phyloP scores from a whole-genome alignment of 768 basidiomycete genomes.

The Cystobasidium ongulense region DNA sequence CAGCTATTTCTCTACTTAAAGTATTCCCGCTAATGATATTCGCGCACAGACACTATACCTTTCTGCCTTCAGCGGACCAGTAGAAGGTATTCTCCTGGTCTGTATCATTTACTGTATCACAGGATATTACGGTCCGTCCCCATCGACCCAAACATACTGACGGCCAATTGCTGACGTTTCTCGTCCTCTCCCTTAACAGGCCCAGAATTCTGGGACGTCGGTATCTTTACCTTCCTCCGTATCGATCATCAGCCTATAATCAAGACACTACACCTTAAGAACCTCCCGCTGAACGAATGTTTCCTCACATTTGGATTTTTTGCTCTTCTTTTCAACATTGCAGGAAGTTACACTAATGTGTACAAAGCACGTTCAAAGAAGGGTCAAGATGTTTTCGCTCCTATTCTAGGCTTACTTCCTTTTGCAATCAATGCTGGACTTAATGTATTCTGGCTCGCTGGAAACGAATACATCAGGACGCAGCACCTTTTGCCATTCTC shows the following conservation, averaged over 20 bases:
- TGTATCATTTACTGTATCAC: conserved; percentile 65
- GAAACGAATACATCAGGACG: conserved; percentile 56
- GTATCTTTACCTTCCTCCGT: conserved; percentile 53
- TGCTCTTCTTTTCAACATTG: conserved; percentile 69
- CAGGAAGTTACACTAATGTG: conserved; percentile 67
- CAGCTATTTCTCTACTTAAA: no score
- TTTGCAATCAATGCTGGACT: conserved; percentile 63
- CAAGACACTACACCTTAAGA: conserved; percentile 54
- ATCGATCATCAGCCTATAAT: conserved; percentile 53
- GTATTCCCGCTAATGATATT: neutral
- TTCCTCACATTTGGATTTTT: conserved; percentile 76
- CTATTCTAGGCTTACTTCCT: conserved; percentile 69
- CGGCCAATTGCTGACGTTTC: neutral
- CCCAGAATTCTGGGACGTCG: conserved; percentile 70
- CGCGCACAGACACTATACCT: conserved; percentile 71
- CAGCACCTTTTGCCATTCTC: conserved; percentile 76
- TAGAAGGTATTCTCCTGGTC: conserved; percentile 90
- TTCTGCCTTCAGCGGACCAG: conserved; percentile 86
- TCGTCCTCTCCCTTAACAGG: conserved; percentile 48
- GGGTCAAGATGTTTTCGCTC: conserved; percentile 49
- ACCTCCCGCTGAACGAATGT: conserved; percentile 68
- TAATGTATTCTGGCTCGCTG: conserved; percentile 72
- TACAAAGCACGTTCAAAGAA: conserved; percentile 53
- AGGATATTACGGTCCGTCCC: conserved; percentile 59
- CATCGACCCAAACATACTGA: neutral